These are phyloP conservation scores for Usnea hakonensis DNA, from an alignment of 495 filamentous ascomycete genomes.

Conservation along the genomic window DNA sequence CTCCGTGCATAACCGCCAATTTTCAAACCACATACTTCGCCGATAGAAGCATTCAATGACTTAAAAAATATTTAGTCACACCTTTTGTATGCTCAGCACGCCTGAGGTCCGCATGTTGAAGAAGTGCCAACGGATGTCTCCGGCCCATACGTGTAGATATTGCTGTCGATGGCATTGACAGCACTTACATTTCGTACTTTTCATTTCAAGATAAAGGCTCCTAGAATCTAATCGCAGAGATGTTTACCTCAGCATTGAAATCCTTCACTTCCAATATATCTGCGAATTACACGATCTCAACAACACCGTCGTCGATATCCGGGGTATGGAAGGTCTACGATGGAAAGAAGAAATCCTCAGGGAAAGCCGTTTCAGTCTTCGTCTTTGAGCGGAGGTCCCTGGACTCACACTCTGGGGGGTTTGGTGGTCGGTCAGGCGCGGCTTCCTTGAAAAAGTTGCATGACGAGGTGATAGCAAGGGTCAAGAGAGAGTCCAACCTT, in stretches of 20 bases:
- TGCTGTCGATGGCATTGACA: not conserved
- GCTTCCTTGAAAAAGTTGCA: slow-evolving; percentile 65
- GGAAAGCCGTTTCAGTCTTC: slow-evolving; percentile 82
- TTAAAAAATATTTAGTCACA: no score
- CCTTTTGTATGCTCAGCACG: not conserved
- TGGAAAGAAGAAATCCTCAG: slow-evolving; percentile 90
- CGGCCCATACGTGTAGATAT: not conserved
- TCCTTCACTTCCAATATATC: slow-evolving; percentile 87
- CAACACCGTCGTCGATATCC: slow-evolving; percentile 59
- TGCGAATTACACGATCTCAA: slow-evolving; percentile 75
- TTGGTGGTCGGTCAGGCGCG: slow-evolving; percentile 54
- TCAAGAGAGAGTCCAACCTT: slow-evolving; percentile 84
- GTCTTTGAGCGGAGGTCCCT: slow-evolving; percentile 86
- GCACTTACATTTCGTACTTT: not conserved
- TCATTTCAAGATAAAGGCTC: not conserved
- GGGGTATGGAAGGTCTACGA: slow-evolving; percentile 97
- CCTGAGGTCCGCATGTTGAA: not conserved
- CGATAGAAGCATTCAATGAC: no score
- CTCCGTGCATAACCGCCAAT: not conserved
- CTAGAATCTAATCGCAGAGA: slow-evolving; percentile 33
- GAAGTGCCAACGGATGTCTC: not conserved
- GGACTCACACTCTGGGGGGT: slow-evolving; percentile 55
- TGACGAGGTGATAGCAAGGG: slow-evolving; percentile 80
- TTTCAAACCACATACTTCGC: no score
- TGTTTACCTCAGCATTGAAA: slow-evolving; percentile 89